A percentile compares a stretch with the other conserved stretches of the same genome.
These are phyloP conservation scores for Colletotrichum gloeosporioides DNA, from an alignment of 2,329 filamentous ascomycete genomes.

Conservation along the genomic window DNA sequence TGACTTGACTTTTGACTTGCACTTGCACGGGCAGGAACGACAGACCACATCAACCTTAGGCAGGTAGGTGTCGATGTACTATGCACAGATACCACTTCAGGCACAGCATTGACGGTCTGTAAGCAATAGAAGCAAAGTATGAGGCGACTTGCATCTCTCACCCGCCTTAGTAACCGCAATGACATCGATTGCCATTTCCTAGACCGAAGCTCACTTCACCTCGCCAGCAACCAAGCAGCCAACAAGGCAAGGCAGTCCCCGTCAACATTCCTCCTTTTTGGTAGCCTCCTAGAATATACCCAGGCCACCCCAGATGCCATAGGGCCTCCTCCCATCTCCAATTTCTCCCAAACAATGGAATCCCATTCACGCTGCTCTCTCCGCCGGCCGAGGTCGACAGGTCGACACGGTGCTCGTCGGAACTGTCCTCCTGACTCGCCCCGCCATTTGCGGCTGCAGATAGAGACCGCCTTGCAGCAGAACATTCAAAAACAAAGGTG, in stretches of 20 bases:
- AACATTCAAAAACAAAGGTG: background rate
- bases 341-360: background rate
- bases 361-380: background rate
- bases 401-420: background rate
- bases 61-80: background rate
- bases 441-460: background rate
- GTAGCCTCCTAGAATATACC: background rate
- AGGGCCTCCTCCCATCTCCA: background rate
- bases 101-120: background rate
- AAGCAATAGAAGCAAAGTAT: background rate
- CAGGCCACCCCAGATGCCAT: background rate
- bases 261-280: background rate
- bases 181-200: background rate
- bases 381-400: background rate
- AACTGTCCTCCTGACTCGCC: constrained; percentile 4
- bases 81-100: background rate
- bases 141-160: background rate
- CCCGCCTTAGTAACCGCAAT: background rate
- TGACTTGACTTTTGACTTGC: background rate
- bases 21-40: background rate
- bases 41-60: background rate
- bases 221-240: background rate
- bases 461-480: background rate
- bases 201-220: background rate
- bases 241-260: background rate